Evolutionary conservation across 805 yeast genomes (phyloP), one percentile per base, ranked within the genome.

Genomic region (Blastobotrys robertii): DNA sequence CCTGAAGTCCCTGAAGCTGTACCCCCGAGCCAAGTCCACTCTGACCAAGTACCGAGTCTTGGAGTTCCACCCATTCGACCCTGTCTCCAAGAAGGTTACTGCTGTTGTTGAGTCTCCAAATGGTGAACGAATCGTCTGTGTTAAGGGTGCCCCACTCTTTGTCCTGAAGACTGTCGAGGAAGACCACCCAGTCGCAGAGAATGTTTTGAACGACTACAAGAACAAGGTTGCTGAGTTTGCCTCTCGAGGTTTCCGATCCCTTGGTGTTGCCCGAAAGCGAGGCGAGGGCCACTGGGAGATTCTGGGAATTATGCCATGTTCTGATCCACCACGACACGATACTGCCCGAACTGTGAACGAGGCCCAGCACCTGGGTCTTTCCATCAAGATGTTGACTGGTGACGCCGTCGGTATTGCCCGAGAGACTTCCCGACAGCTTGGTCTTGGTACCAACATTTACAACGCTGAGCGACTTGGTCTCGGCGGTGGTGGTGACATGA

Each of bases 291-390:
- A 84, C 79, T 87, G 95, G 95, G 95, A 87, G 73, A 86, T 87
- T 59, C 74, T 87, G 64, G 96, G 96, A 68, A 88, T 87, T 68
- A 86, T 87, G 95, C 96, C 96, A 69, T 86, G 95, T 74, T 83
- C 84, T 88, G 96, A 87, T 72, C 96, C 96, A 63, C 96, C 96
- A 72, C 84, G 96, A 79, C 94, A 87, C 72, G 96, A 87, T 70
- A 87, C 96, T 74, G 95, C 94, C 61, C 79, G 79, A 63, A 87
- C 96, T 65, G 92, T 87, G 65, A 68, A 74, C 68, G 96, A 87
- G 73, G 96, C 96, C 59, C 80, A 83, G 73, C 63, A 72, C 56
- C 78, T 87, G 63, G 96, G 96, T 79, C 77, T 87, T 65, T 81
- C 92, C 72, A 92, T 87, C 59, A 87, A 87, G 82, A 87, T 87